Evolutionary conservation across 2,329 filamentous ascomycete species (phyloP), one percentile per base, ranked within the genome.

Genomic region (Curvularia eragrostidis): DNA sequence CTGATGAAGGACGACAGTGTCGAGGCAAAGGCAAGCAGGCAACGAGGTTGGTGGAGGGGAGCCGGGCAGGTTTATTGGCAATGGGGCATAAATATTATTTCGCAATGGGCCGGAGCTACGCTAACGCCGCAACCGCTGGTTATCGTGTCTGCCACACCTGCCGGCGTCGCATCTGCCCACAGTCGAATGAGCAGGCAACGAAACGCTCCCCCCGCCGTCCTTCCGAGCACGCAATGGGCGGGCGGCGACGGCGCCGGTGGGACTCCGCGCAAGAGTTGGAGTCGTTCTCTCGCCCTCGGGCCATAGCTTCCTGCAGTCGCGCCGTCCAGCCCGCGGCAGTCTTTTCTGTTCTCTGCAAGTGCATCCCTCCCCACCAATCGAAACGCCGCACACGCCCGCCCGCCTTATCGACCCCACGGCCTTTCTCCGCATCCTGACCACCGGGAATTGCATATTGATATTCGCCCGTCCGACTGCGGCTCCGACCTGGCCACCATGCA

Each of bases 401-500:
- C 53, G 52, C 52, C 66, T 70, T 71, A 68, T 71, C 68, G 36
- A 65, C 68, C 68, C 68, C 68, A 68, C 71, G 63, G 52, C 56
- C 61, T 30, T 49, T 63, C 59, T 62, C 60, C 59, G 46, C 61
- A 52, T 50, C 52, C 56, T 68, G 64, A 69, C 65, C 57, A 58
- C 58, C 51, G 55, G 62, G 59, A 63, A 70, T 69, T 70, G 67
- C 60, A 63, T 66, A 69, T 67, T 63, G 63, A 65, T 64, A 58
- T 48, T 48, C 57, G 26, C 41, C 57, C 57, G 26, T 44, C 63
- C 64, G 61, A 57, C 52, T 58, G 52, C 56, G 55, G 61, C 61
- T 61, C 58, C 48, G 52, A 34, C 48, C 47, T 56, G 59, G 51
- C 61, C 59, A 56, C 62, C 58, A 88, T 88, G 86, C 85, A 88